Conservation (phyloP, 345 rosid genomes). For the Ailanthus altissimus region DNA sequence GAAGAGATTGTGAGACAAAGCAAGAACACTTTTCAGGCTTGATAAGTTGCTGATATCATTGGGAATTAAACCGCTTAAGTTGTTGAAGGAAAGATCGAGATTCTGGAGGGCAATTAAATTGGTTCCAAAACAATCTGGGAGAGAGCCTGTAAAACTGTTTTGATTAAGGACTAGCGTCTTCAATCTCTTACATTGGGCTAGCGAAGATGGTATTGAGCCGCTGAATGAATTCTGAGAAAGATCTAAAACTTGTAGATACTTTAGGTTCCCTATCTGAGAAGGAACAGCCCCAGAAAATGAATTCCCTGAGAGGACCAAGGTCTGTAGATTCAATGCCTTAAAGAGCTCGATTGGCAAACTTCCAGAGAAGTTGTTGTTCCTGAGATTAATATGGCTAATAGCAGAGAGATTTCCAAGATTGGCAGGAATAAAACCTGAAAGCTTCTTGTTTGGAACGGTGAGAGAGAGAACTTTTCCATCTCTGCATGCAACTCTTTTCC, state of each 20-base stretch:
- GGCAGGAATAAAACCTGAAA: slow-evolving; percentile 63
- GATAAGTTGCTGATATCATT: slow-evolving; percentile 54
- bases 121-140: slow-evolving; percentile 48
- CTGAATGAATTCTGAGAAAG: slow-evolving; percentile 58
- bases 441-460: slow-evolving; percentile 49
- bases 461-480: slow-evolving; percentile 49
- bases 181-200: slow-evolving; percentile 57
- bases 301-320: slow-evolving; percentile 73
- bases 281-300: slow-evolving; percentile 75
- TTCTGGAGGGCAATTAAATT: slow-evolving; percentile 44
- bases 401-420: slow-evolving; percentile 55
- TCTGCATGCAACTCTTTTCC: slow-evolving; percentile 73
- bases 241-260: slow-evolving; percentile 55
- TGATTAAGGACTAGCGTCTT: slow-evolving; percentile 54
- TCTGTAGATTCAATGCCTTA: slow-evolving; percentile 52
- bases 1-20: slow-evolving; percentile 80
- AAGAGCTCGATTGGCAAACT: slow-evolving; percentile 57
- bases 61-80: slow-evolving; percentile 57
- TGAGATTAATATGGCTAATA: slow-evolving; percentile 61
- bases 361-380: slow-evolving; percentile 66
- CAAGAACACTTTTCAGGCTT: slow-evolving; percentile 59
- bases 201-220: slow-evolving; percentile 49
- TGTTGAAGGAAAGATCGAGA: slow-evolving; percentile 66
- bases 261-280: slow-evolving; percentile 51
- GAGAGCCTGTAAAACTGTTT: slow-evolving; percentile 59